Evolutionary conservation across 169 alveolate species (phyloP).

Genomic region (Cryptosporidium andersoni): DNA sequence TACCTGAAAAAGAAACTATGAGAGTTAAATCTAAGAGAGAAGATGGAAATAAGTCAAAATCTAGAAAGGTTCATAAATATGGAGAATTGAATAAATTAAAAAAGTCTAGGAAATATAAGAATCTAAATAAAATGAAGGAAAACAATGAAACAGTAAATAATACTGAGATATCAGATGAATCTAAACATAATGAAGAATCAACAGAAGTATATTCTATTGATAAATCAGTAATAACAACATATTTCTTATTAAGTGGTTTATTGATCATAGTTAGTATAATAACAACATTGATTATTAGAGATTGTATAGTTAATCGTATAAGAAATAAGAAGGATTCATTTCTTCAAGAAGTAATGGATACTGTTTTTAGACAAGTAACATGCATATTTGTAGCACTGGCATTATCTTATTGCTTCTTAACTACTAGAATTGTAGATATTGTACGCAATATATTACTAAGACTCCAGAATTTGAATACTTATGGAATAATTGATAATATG

Average conservation of each 20-base stretch:
- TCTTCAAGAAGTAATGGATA: conserved; percentile 67
- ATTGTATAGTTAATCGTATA: conserved; percentile 55
- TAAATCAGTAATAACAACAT: conserved; percentile 26
- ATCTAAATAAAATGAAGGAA: background rate
- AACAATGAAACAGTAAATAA: background rate
- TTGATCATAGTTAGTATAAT: conserved; percentile 27
- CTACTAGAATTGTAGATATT: conserved; percentile 47
- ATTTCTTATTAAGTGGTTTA: conserved; percentile 38
- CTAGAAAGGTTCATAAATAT: no score
- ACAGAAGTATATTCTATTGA: background rate
- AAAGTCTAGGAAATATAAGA: background rate
- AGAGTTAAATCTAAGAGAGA: no score
- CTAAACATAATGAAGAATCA: background rate
- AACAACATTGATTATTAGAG: conserved; percentile 43
- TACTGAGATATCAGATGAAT: background rate
- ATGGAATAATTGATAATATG: conserved; percentile 5
- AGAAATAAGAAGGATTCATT: conserved; percentile 42
- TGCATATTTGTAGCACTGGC: conserved; percentile 66
- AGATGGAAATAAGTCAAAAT: no score
- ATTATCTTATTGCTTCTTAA: conserved; percentile 38
- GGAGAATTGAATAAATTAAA: no score
- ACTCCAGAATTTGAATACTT: conserved; percentile 15
- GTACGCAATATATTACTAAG: conserved; percentile 13
- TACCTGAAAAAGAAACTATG: no score
- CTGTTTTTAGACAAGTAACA: conserved; percentile 69